Base-by-base conservation (phyloP, 1,284 basidiomycete genomes). In the Ceratobasidium sp. region DNA sequence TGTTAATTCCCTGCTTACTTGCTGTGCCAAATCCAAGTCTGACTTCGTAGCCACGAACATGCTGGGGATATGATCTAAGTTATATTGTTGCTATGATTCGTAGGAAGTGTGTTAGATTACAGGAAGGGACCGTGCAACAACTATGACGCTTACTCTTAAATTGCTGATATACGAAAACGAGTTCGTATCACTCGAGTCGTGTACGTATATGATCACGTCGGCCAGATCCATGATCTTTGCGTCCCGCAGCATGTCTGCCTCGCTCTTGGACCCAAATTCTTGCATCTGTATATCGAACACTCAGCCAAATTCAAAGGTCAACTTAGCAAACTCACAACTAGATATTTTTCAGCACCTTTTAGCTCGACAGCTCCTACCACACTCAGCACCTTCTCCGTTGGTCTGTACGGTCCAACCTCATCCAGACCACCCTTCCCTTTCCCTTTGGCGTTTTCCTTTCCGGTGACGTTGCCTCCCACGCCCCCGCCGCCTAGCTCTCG, bases 1-100 rank as follows among this genome's bases (percentile, higher is more conserved):
- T 39, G 2, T 54, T 24, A 48, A 22, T 58, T 37, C 16, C 13
- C 6, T 14, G 80, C 86, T 78, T 74, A 92, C 93, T 86, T 97
- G 95, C 79, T 96, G 89, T 19, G 97, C 97, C 56, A 98, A 90
- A 83, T 99, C 97, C 46, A 98, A 87, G 81, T 99, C 97, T 8
- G 95, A 96, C 84, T 99, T 99, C 41, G 97, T 99, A 14, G 98
- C 97, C n/a, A 99, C 95, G 81, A 98, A 98, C 31, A 98, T 85
- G 31, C 93, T 94, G 11, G 97, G 96, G 81, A 98, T 93, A 81
- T 95, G 91, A 81, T 98, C 95, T 43, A 97, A 85, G 77, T 89
- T 95, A 82, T 98, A 98, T 87, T 97, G 95, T 92, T 98, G 96
- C 93, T 97, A 71, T 11, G 16, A 24, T 39, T 29, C 4, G 13